A percentile compares a stretch with the other conserved stretches of the same genome.
phyloP scores from a whole-genome alignment of 352 stramenopile genomes.

The Salisapilia sapeloensis region DNA sequence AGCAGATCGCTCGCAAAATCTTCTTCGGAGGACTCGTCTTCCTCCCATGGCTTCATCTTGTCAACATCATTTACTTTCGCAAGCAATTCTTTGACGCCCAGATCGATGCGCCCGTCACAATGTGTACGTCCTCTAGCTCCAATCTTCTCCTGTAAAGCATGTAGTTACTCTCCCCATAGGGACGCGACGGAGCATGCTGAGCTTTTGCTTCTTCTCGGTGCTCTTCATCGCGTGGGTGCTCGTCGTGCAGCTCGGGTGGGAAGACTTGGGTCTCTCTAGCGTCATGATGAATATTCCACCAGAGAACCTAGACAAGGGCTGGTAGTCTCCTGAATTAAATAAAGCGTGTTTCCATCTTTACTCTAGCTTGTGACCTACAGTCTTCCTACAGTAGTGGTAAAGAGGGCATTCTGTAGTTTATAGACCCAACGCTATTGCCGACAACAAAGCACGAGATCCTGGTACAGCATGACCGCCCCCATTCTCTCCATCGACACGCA shows the following conservation, averaged over 20 bases:
- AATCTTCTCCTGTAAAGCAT: neutral
- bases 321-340: slow-evolving; percentile 14
- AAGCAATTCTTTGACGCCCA: slow-evolving; percentile 57
- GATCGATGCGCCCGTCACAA: slow-evolving; percentile 44
- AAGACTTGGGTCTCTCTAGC: slow-evolving; percentile 63
- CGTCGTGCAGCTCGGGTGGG: slow-evolving; percentile 74
- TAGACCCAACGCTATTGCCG: slow-evolving; percentile 7
- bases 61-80: slow-evolving; percentile 72
- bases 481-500: slow-evolving; percentile 91
- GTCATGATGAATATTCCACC: slow-evolving; percentile 60
- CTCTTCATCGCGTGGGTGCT: slow-evolving; percentile 64
- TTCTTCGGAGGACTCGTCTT: slow-evolving; percentile 58
- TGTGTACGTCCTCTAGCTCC: slow-evolving; percentile 27
- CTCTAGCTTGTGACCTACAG: slow-evolving; percentile 6
- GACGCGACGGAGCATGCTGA: slow-evolving; percentile 60
- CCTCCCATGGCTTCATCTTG: slow-evolving; percentile 67
- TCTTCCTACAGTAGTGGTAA: slow-evolving; percentile 1
- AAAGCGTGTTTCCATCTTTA: slow-evolving; percentile 2
- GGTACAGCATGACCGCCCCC: slow-evolving; percentile 52
- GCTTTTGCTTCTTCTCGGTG: slow-evolving; percentile 46
- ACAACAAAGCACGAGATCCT: slow-evolving; percentile 1
- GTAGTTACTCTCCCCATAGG: slow-evolving; percentile 12
- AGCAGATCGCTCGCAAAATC: slow-evolving; percentile 62
- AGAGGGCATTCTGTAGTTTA: slow-evolving; percentile 4
- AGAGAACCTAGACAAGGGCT: slow-evolving; percentile 45